These are phyloP conservation scores for Pichia sp. DNA, from an alignment of 1,139 yeast species.

Conservation along the genomic window DNA sequence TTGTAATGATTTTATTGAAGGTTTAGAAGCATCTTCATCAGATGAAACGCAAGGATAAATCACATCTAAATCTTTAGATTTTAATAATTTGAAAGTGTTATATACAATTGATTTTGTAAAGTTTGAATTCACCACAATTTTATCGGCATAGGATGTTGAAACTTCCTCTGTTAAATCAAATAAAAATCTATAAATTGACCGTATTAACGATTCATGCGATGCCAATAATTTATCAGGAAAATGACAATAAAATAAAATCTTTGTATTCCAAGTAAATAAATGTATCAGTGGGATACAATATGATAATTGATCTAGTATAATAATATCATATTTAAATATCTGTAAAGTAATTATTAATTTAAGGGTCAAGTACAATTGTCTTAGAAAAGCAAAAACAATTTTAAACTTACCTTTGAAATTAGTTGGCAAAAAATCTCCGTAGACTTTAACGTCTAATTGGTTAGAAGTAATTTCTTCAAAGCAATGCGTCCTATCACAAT, in stretches of 20 bases:
- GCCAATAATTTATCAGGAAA: slow-evolving; percentile 89
- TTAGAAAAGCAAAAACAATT: slow-evolving; percentile 73
- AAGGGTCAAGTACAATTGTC: slow-evolving; percentile 68
- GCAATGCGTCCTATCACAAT: slow-evolving; percentile 80
- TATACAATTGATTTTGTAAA: slow-evolving; percentile 72
- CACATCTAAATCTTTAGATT: slow-evolving; percentile 49
- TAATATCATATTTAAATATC: slow-evolving; percentile 53
- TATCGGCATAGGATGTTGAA: slow-evolving; percentile 72
- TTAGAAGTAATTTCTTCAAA: slow-evolving; percentile 87
- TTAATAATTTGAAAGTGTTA: slow-evolving; percentile 45
- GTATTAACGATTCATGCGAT: slow-evolving; percentile 46
- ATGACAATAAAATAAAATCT: slow-evolving; percentile 83
- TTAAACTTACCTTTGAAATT: slow-evolving; percentile 58
- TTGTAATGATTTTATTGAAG: slow-evolving; percentile 15
- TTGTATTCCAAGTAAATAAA: slow-evolving; percentile 36
- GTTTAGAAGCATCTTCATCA: slow-evolving; percentile 16
- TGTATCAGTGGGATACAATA: slow-evolving; percentile 75
- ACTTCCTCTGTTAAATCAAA: slow-evolving; percentile 79
- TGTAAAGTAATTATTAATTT: slow-evolving; percentile 45
- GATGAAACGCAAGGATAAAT: slow-evolving; percentile 84
- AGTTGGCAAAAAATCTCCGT: slow-evolving; percentile 82
- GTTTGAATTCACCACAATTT: slow-evolving; percentile 76
- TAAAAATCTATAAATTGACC: slow-evolving; percentile 67
- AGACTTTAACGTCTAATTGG: slow-evolving; percentile 55
- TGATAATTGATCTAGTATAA: slow-evolving; percentile 83